Evolutionary conservation across 208 protist genomes (phyloP), one percentile per base, ranked within the genome.

Genomic region (Histomonas meleagridis): DNA sequence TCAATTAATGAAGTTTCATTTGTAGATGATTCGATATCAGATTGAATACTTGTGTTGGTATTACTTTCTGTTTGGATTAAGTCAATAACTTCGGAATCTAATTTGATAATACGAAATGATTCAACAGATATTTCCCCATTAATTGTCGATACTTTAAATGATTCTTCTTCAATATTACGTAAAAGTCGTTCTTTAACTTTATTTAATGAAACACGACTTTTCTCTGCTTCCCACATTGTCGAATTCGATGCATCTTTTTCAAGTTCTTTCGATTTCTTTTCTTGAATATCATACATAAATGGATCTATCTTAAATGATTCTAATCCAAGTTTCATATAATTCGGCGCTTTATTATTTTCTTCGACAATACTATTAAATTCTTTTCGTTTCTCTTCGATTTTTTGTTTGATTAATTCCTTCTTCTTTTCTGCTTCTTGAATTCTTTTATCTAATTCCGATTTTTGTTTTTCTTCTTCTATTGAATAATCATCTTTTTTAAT

Each of bases 401-500:
- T 23, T 14, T 86, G 35, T 26, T 93, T 92, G 16, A 95, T 86
- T 0, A 18, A 55, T 53, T 96, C 91, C 90, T 98, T 96, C 76
- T 96, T 95, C 48, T 86, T 76, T 79, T 97, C 95, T 90, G 96
- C 95, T 23, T 90, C 95, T 1, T 94, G 94, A 69, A 94, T 93
- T 0, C 91, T 93, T 23, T 91, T 72, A 72, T 96, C 95, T n/a
- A 93, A 91, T 90, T 98, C 97, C 65, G 96, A 95, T 35, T 95
- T 96, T 69, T 97, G 96, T 93, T 97, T 97, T 86, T 96, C 95
- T 93, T 98, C 96, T 93, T 97, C 94, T 62, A 98, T 93, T 10
- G 92, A 95, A 90, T 96, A 95, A n/a, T 86, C 57, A 23, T 12
- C 43, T 9, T 93, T 91, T 60, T 91, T 53, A 21, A 94, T 93